Evolutionary conservation across 495 filamentous ascomycete genomes (phyloP), one percentile per base, ranked within the genome.

Genomic region (Penicillium crystallinum): DNA sequence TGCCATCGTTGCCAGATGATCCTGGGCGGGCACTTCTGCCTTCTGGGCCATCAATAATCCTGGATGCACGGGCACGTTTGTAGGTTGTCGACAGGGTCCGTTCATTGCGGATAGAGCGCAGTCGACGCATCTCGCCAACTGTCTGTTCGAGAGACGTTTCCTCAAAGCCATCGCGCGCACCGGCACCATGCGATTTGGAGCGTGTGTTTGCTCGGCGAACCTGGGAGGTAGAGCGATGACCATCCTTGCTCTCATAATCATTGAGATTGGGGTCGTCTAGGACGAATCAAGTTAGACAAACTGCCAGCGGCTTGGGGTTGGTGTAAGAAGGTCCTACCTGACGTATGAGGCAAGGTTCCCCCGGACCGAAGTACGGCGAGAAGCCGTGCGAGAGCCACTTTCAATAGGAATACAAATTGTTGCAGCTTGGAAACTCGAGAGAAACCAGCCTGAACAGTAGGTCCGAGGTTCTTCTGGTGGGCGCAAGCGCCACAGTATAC

Each of bases 91-190:
- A 96, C 14, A 99, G 73, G 53, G 92, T 89, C 51, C 91, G 90
- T 57, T 97, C 92, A 68, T 97, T 85, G 19, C 95, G 85, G 19
- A 91, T 96, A 39, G 93, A 97, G 48, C 91, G 83, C 46, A 97
- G 69, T 52, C 93, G 80, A 51, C 87, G 84, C 70, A 99, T 95
- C 71, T 97, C 91, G 49, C 91, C 92, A 40, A 99, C 86, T 21
- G 92, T 93, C 68, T 95, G 92, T 68, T 96, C 91, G 61, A 97
- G 95, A 14, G 90, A 91, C 23, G 86, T 87, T 59, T 82, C 83
- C 40, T 86, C 76, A 21, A 76, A 69, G 51, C 69, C 73, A 46
- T 87, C 80, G 25, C 71, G 68, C 38, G 76, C 68, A 31, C 79
- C 79, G 11, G 82, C 88, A 17, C 75, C 82, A 63, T 84, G 84